Conservation (phyloP, 208 protist species). For the Wallacemonas sp. region DNA sequence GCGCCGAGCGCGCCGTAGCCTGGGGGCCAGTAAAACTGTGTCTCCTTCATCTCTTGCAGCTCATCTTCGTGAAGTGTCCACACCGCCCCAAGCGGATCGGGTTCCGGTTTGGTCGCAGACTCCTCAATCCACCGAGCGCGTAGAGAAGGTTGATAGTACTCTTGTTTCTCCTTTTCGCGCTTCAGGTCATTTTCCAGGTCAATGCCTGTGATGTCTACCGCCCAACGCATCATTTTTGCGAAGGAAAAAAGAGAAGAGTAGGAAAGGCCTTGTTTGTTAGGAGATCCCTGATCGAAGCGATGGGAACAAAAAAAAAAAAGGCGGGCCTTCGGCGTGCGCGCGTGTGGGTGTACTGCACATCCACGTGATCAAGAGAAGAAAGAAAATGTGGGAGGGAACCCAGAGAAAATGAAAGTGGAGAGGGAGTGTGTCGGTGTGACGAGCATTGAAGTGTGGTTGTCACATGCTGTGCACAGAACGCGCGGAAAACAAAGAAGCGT, state of each 20-base stretch:
- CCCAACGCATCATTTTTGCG: slow-evolving; percentile 72
- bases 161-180: slow-evolving; percentile 50
- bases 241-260: background rate
- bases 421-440: no score
- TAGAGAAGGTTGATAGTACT: slow-evolving; percentile 19
- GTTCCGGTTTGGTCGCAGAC: slow-evolving; percentile 3
- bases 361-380: no score
- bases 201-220: slow-evolving; percentile 78
- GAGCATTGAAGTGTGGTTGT: no score
- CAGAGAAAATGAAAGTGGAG: no score
- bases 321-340: no score
- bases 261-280: no score
- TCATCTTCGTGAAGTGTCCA: slow-evolving; percentile 41
- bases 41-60: slow-evolving; percentile 24
- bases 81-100: slow-evolving; percentile 43
- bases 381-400: no score
- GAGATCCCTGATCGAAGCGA: no score
- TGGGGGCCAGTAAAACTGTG: background rate
- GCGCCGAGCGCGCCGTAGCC: background rate
- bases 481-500: no score
- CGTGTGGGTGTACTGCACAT: no score
- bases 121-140: slow-evolving; percentile 5
- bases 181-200: slow-evolving; percentile 67
- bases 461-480: no score
- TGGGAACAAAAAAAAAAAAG: no score